Conservation (phyloP, 768 basidiomycete genomes). For the Galerina sulciceps region DNA sequence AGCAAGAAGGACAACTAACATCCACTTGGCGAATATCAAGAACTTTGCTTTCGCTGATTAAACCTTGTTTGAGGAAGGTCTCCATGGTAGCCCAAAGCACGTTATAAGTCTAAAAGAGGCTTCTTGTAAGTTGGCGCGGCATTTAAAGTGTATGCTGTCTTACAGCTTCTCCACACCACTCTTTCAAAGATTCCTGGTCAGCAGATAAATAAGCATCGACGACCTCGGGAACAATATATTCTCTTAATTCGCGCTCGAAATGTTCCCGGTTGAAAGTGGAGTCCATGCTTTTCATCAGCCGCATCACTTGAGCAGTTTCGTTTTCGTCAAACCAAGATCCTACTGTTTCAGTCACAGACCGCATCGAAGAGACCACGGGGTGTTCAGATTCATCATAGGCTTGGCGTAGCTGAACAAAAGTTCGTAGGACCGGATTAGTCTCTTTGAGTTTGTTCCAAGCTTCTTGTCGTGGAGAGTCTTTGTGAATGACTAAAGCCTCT, state of each 20-base stretch:
- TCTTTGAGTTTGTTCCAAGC: constrained; percentile 82
- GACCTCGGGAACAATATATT: constrained; percentile 97
- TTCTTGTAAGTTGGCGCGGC: constrained; percentile 7
- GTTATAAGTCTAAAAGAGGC: constrained; percentile 77
- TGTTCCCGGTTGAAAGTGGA: constrained; percentile 84
- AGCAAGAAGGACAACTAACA: constrained; percentile 54
- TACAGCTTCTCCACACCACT: constrained; percentile 97
- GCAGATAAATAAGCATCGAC: constrained; percentile 95
- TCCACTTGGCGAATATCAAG: constrained; percentile 98
- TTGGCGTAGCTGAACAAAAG: constrained; percentile 60
- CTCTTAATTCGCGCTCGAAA: constrained; percentile 89
- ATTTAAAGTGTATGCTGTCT: constrained; percentile 28
- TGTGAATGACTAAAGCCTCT: constrained; percentile 80
- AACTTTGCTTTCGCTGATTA: constrained; percentile 91
- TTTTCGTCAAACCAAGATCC: constrained; percentile 96
- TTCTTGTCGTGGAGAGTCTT: constrained; percentile 78
- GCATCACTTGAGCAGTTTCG: constrained; percentile 94
- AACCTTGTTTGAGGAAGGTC: constrained; percentile 86
- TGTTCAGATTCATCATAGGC: constrained; percentile 93
- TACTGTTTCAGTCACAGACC: constrained; percentile 82
- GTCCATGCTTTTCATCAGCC: constrained; percentile 87
- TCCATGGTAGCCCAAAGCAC: constrained; percentile 99
- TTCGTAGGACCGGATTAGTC: constrained; percentile 76
- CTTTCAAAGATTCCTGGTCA: constrained; percentile 81
- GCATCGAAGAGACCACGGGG: constrained; percentile 79